Evolutionary conservation across 805 yeast species (phyloP).

Genomic region (Teunomyces stri): DNA sequence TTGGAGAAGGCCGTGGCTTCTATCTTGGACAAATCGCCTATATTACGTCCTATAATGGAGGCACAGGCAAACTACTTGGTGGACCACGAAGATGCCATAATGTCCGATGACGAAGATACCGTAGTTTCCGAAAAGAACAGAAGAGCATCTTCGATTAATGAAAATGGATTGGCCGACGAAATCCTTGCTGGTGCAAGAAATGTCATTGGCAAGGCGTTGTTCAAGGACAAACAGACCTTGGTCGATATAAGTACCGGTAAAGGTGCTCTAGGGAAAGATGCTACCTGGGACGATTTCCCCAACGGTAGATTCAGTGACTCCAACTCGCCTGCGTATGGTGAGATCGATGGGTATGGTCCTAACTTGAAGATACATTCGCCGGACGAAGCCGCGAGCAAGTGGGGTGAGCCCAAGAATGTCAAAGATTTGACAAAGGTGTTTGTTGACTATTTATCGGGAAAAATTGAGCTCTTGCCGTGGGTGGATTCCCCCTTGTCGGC

Average conservation of each 20-base stretch:
- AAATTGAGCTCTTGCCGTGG: constrained; percentile 85
- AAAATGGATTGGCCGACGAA: constrained; percentile 34
- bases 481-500: constrained; percentile 81
- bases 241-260: constrained; percentile 81
- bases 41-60: constrained; percentile 47
- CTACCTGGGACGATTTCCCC: constrained; percentile 97
- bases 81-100: constrained; percentile 34
- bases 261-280: constrained; percentile 82
- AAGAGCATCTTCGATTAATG: constrained; percentile 40
- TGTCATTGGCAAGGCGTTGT: constrained; percentile 24
- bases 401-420: constrained; percentile 73
- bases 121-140: constrained; percentile 28
- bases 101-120: constrained; percentile 36
- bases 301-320: constrained; percentile 96
- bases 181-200: constrained; percentile 18
- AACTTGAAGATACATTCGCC: constrained; percentile 68
- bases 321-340: constrained; percentile 95
- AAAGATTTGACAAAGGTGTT: constrained; percentile 67
- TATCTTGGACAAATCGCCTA: constrained; percentile 61
- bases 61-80: constrained; percentile 19
- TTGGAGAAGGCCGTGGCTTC: constrained; percentile 90
- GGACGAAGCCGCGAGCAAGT: constrained; percentile 61
- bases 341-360: constrained; percentile 96
- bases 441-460: constrained; percentile 68
- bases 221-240: constrained; percentile 48